A percentile compares a stretch with the other conserved stretches of the same genome.
These are phyloP conservation scores for Apiosordaria backusii DNA, from an alignment of 495 filamentous ascomycete species.

Conservation along the genomic window DNA sequence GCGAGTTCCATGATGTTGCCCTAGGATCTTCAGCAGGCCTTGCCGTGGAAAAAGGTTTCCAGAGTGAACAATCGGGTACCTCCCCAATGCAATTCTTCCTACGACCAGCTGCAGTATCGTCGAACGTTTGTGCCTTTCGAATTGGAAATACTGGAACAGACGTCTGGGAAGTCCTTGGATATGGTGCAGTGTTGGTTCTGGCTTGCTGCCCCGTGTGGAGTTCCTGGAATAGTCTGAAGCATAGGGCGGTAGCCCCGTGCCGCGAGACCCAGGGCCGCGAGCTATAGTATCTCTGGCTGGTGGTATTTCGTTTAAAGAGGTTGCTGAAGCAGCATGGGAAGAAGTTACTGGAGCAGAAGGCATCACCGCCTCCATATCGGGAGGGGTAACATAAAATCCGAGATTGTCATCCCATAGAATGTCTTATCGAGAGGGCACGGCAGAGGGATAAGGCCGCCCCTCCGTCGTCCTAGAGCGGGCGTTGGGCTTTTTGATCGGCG, in stretches of 20 bases:
- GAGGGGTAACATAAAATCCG: background rate
- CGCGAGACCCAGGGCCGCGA: background rate
- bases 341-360: background rate
- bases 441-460: background rate
- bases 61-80: too few relatives aligned
- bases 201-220: background rate
- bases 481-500: background rate
- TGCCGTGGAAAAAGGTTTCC: too few relatives aligned
- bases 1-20: too few relatives aligned
- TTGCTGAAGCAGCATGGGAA: background rate
- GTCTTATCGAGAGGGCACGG: too few relatives aligned
- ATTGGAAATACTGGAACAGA: background rate
- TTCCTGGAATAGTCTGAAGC: background rate
- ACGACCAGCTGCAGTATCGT: too few relatives aligned
- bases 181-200: background rate
- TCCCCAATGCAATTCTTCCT: too few relatives aligned
- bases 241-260: background rate
- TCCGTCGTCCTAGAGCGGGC: background rate
- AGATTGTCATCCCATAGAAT: background rate
- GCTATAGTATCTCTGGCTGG: background rate
- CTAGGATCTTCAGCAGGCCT: too few relatives aligned
- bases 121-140: background rate
- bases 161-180: background rate
- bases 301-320: background rate
- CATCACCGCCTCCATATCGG: background rate